Evolutionary conservation across 2,329 filamentous ascomycete species (phyloP).

Genomic region (Capronia coronata): DNA sequence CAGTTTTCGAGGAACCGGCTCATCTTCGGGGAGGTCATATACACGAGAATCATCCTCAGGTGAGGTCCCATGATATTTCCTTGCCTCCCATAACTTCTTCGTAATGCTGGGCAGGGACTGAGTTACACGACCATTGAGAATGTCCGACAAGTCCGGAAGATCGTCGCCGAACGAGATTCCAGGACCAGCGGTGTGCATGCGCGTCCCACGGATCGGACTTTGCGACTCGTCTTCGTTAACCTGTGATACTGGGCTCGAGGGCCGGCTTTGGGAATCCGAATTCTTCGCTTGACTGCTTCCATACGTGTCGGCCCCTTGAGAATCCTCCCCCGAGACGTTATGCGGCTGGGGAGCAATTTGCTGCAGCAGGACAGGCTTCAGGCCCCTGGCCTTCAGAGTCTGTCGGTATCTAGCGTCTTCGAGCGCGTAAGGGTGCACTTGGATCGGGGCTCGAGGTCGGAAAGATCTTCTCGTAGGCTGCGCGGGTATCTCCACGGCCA

Average conservation of each 20-base stretch:
- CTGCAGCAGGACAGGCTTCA: constrained; percentile 38
- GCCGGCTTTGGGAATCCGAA: constrained; percentile 10
- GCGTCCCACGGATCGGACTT: constrained; percentile 26
- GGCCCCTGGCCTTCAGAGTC: constrained; percentile 37
- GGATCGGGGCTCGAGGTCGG: constrained; percentile 43
- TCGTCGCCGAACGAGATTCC: constrained; percentile 17
- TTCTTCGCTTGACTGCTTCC: constrained; percentile 12
- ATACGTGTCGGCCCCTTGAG: constrained; percentile 21
- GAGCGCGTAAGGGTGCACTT: constrained; percentile 44
- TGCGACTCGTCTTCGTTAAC: constrained; percentile 34
- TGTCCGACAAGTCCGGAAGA: constrained; percentile 19
- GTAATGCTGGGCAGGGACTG: background rate
- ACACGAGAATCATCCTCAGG: constrained; percentile 10
- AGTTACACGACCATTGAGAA: constrained; percentile 5
- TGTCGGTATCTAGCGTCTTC: constrained; percentile 42
- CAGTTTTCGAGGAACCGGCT: background rate
- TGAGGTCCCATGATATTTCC: background rate
- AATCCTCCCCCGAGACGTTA: constrained; percentile 10
- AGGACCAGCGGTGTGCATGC: constrained; percentile 7
- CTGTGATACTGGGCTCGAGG: constrained; percentile 28
- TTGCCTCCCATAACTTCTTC: background rate
- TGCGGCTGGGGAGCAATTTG: constrained; percentile 9
- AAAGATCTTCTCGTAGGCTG: constrained; percentile 25
- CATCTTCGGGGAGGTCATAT: constrained; percentile 19
- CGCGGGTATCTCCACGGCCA: background rate